These are phyloP conservation scores for Heimioporus punctisporus DNA, from an alignment of 1,284 basidiomycete species.

Conservation along the genomic window DNA sequence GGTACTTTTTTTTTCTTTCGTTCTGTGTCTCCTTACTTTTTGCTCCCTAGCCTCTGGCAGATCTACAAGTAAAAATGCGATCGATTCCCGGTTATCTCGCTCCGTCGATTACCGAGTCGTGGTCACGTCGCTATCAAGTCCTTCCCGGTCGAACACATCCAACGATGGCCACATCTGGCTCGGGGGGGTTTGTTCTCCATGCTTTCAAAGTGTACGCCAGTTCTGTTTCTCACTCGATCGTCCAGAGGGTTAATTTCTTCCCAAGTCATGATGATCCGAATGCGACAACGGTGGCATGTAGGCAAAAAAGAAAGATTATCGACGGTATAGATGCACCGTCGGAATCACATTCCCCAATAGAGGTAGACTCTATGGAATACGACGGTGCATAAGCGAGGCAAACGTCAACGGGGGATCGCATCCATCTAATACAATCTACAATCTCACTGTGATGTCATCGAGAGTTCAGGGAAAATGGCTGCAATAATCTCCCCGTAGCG, in stretches of 20 bases:
- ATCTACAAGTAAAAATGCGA: constrained; percentile 77
- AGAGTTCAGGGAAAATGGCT: constrained; percentile 56
- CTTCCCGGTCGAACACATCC: constrained; percentile 97
- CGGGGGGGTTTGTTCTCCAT: constrained; percentile 89
- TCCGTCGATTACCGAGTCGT: constrained; percentile 86
- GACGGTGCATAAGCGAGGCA: constrained; percentile 1
- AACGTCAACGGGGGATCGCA: neutral
- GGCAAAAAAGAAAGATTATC: constrained; percentile 27
- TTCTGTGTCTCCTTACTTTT: neutral
- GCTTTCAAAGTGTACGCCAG: constrained; percentile 79
- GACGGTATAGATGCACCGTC: constrained; percentile 1
- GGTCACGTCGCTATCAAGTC: constrained; percentile 92
- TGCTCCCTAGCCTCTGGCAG: constrained; percentile 60
- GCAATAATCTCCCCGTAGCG: constrained; percentile 49
- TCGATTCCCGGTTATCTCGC: constrained; percentile 72
- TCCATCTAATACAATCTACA: neutral
- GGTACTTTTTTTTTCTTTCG: constrained; percentile 39
- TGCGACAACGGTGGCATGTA: constrained; percentile 52
- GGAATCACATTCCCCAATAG: constrained; percentile 12
- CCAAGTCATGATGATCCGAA: constrained; percentile 68
- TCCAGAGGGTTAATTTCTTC: neutral
- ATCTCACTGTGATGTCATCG: constrained; percentile 11
- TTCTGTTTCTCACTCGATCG: neutral
- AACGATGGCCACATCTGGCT: constrained; percentile 89
- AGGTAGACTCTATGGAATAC: constrained; percentile 14